phyloP scores from a whole-genome alignment of 805 yeast genomes.

The Hanseniaspora lindneri region DNA sequence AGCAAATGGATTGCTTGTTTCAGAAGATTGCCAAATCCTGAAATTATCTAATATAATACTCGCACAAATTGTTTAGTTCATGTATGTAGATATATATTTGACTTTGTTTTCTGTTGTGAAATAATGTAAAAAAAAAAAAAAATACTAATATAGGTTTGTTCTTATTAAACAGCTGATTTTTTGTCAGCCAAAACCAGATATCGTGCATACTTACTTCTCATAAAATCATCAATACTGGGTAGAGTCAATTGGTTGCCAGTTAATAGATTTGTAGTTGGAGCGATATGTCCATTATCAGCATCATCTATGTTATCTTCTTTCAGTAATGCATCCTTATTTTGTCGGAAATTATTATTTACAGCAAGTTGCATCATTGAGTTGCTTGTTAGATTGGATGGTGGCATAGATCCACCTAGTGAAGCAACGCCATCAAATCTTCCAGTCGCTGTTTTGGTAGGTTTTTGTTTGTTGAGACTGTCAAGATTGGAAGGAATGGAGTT shows the following conservation, averaged over 20 bases:
- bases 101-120: no score
- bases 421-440: neutral
- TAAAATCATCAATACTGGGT: constrained; percentile 31
- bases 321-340: neutral
- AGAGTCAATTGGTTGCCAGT: constrained; percentile 28
- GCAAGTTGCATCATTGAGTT: neutral
- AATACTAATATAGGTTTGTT: no score
- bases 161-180: neutral
- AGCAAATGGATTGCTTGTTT: constrained; percentile 81
- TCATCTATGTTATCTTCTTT: constrained; percentile 2
- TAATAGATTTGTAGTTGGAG: constrained; percentile 16
- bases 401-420: neutral
- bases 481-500: constrained; percentile 10
- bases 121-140: no score
- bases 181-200: neutral
- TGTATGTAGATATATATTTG: neutral
- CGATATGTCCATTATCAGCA: neutral
- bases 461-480: neutral
- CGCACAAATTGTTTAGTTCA: neutral
- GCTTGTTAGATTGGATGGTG: neutral
- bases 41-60: constrained; percentile 16
- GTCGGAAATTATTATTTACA: neutral
- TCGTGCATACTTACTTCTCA: constrained; percentile 21
- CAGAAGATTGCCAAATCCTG: constrained; percentile 55
- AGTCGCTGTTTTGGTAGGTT: neutral